phyloP scores from a whole-genome alignment of 768 basidiomycete species.

The Sporobolomyces pararoseus region DNA sequence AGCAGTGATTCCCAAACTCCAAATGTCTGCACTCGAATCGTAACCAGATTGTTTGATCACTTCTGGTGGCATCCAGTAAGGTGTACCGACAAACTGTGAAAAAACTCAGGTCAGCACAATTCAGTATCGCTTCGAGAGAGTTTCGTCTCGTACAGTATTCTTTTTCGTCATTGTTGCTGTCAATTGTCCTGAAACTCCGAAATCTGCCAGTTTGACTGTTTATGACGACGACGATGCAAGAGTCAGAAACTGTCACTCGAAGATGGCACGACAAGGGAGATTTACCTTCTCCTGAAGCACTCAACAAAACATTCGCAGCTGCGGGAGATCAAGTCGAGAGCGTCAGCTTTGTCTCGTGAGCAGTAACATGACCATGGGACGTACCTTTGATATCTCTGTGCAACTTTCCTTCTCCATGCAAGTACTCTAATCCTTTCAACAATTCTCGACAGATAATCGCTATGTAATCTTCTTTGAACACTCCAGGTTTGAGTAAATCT shows the following conservation, averaged over 20 bases:
- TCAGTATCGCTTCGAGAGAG: too few relatives aligned
- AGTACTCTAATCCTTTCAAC: slow-evolving; percentile 84
- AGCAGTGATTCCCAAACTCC: slow-evolving; percentile 95
- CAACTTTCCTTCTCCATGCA: slow-evolving; percentile 91
- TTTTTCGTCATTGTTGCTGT: slow-evolving; percentile 90
- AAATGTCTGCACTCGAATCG: slow-evolving; percentile 98
- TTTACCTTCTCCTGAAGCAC: slow-evolving; percentile 71
- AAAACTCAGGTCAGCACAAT: slow-evolving; percentile 11
- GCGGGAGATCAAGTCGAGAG: too few relatives aligned
- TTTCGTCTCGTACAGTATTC: too few relatives aligned
- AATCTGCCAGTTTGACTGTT: slow-evolving; percentile 89
- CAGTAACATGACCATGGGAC: too few relatives aligned
- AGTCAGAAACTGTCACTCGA: too few relatives aligned
- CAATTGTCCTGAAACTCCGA: slow-evolving; percentile 95
- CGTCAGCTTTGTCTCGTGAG: too few relatives aligned
- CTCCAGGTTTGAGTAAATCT: slow-evolving; percentile 77
- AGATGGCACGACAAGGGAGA: background rate
- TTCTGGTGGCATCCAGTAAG: slow-evolving; percentile 99
- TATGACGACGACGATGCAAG: background rate
- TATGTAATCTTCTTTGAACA: slow-evolving; percentile 97
- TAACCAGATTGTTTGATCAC: slow-evolving; percentile 99
- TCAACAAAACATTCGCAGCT: slow-evolving; percentile 93
- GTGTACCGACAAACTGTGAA: slow-evolving; percentile 53
- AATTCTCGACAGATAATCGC: slow-evolving; percentile 93
- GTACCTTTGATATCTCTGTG: slow-evolving; percentile 98